Conservation (phyloP, 106 monocot genomes). For the Alisma plantagoaquatica region DNA sequence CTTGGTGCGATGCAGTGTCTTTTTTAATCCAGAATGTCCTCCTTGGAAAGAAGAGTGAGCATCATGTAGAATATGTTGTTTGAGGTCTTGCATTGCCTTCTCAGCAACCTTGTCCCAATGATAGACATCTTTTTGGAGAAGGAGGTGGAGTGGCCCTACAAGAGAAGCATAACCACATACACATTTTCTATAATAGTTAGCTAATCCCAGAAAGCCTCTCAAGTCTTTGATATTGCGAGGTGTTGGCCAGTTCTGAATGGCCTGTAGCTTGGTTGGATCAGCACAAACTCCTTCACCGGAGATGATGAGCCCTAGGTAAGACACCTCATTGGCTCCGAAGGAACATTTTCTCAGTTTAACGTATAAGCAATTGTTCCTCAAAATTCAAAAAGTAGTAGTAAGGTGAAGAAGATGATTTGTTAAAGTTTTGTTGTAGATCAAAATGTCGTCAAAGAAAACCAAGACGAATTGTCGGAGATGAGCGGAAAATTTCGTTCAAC, state of each 20-base stretch:
- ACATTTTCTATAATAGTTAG: background rate
- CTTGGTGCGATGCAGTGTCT: too few relatives aligned
- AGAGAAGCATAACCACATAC: background rate
- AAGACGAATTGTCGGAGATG: background rate
- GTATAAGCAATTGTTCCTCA: background rate
- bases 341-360: background rate
- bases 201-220: background rate
- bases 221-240: background rate
- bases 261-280: background rate
- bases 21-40: too few relatives aligned
- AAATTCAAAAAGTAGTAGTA: background rate
- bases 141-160: background rate
- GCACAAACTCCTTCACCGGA: background rate
- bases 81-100: background rate
- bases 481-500: background rate
- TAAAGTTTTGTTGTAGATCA: background rate
- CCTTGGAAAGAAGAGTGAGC: too few relatives aligned
- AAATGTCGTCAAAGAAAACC: constrained; percentile 8
- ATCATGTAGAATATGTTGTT: too few relatives aligned
- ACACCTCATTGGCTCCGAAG: background rate
- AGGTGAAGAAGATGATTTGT: background rate
- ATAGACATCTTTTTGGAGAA: background rate
- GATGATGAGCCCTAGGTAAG: constrained; percentile 1
- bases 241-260: background rate
- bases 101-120: background rate